Conservation (phyloP, 495 filamentous ascomycete species). For the Lophiostoma macrostomum region DNA sequence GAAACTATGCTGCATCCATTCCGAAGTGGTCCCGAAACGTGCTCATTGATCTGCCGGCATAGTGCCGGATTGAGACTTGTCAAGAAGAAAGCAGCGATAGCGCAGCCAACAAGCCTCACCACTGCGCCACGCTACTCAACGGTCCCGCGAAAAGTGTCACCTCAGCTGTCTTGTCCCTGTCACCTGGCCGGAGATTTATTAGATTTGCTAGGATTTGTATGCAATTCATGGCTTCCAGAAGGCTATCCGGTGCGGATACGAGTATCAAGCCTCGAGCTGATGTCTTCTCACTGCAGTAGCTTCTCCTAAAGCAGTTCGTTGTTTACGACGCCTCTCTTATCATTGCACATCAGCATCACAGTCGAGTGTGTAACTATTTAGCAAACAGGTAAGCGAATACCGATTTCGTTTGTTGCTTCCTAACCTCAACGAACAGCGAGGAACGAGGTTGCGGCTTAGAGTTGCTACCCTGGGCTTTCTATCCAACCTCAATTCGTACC, state of each 20-base stretch:
- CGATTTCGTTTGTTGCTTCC: too few species aligned
- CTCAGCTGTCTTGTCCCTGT: constrained; percentile 14
- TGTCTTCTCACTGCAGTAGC: too few species aligned
- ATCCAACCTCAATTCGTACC: too few species aligned
- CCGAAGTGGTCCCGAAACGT: background rate
- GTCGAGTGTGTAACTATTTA: too few species aligned
- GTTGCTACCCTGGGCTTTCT: too few species aligned
- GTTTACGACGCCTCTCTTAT: too few species aligned
- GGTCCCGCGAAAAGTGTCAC: background rate
- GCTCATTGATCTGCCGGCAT: background rate
- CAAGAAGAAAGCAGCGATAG: background rate
- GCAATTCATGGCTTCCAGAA: background rate
- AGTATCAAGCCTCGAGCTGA: background rate
- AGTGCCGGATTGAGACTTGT: background rate
- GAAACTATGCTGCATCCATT: background rate
- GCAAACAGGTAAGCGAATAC: too few species aligned
- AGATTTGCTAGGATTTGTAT: background rate
- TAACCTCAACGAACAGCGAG: too few species aligned
- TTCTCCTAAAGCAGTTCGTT: too few species aligned
- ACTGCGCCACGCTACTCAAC: constrained; percentile 9
- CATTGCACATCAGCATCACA: too few species aligned
- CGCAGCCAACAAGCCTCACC: too few species aligned
- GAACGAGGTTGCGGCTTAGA: too few species aligned
- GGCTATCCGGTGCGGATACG: background rate
- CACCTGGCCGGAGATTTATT: background rate